Percentiles rank a stretch among this genome's conserved stretches.
Evolutionary conservation across 139 green algal genomes (phyloP).

Genomic region (Deuterostichococcus epilithicus): DNA sequence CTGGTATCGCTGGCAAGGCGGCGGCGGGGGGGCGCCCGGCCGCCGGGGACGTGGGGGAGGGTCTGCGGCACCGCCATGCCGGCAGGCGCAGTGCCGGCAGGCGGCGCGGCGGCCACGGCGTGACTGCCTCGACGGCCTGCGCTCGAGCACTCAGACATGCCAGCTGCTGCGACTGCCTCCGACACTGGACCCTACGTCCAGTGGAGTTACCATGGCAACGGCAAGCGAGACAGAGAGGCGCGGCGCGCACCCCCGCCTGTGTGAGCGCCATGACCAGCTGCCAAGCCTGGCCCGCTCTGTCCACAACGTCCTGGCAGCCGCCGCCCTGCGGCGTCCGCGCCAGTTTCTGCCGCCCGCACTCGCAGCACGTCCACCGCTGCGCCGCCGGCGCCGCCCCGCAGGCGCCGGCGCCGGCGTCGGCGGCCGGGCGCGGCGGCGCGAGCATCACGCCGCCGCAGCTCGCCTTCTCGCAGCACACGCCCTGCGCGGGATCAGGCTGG

Average conservation of each 20-base stretch:
- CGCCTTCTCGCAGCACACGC: neutral
- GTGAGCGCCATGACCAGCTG: neutral
- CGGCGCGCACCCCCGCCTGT: neutral
- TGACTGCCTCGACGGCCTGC: neutral
- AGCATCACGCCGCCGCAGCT: conserved; percentile 1
- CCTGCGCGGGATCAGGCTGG: neutral
- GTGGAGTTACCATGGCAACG: neutral
- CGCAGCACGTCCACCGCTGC: neutral
- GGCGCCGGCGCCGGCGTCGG: neutral
- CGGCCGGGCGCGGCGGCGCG: neutral
- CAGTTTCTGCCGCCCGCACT: neutral
- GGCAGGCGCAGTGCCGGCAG: no score
- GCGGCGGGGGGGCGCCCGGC: no score
- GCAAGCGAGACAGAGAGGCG: neutral
- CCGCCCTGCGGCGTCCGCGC: neutral
- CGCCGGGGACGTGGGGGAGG: no score
- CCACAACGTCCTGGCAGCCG: neutral
- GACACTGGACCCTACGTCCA: neutral
- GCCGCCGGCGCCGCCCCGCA: neutral
- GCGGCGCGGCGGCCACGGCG: no score
- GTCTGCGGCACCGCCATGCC: no score
- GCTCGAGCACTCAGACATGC: neutral
- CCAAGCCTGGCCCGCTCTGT: neutral
- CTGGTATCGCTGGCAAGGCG: no score
- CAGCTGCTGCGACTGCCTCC: neutral